These are phyloP conservation scores for Sporothrix dimorphospora DNA, from an alignment of 2,329 filamentous ascomycete species.

Conservation along the genomic window DNA sequence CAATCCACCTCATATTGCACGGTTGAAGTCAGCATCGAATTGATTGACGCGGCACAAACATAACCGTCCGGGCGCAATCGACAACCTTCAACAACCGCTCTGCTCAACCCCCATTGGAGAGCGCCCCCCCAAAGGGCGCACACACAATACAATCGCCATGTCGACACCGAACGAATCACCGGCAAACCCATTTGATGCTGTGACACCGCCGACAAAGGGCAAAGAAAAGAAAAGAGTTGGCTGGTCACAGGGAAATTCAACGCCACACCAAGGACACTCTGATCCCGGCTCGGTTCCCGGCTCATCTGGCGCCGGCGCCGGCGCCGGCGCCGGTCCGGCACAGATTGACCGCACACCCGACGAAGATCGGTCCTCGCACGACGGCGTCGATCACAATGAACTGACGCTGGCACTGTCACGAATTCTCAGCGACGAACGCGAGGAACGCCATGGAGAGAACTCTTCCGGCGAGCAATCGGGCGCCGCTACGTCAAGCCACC, in stretches of 20 bases:
- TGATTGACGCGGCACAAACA: neutral
- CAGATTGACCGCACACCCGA: neutral
- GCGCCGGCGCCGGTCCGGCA: conserved; percentile 1
- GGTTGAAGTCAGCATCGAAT: neutral
- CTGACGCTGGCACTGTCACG: conserved; percentile 31
- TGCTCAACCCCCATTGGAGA: neutral
- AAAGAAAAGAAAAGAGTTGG: conserved; percentile 37
- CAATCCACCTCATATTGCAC: neutral
- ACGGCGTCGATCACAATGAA: conserved; percentile 34
- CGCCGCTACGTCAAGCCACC: neutral
- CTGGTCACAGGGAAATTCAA: conserved; percentile 30
- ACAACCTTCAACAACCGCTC: neutral
- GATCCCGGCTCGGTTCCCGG: neutral
- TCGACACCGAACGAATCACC: conserved; percentile 24
- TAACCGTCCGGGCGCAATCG: neutral
- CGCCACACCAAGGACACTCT: neutral
- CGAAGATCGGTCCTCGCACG: conserved; percentile 20
- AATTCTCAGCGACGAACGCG: conserved; percentile 31
- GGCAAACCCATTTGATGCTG: conserved; percentile 11
- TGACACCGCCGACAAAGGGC: conserved; percentile 27
- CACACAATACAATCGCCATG: conserved; percentile 24
- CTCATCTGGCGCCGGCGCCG: neutral
- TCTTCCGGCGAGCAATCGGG: neutral
- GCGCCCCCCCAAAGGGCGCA: conserved; percentile 15
- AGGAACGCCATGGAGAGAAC: neutral